These are phyloP conservation scores for Cyamopsis tetragonoloba DNA, from an alignment of 306 rosid species.

Conservation along the genomic window DNA sequence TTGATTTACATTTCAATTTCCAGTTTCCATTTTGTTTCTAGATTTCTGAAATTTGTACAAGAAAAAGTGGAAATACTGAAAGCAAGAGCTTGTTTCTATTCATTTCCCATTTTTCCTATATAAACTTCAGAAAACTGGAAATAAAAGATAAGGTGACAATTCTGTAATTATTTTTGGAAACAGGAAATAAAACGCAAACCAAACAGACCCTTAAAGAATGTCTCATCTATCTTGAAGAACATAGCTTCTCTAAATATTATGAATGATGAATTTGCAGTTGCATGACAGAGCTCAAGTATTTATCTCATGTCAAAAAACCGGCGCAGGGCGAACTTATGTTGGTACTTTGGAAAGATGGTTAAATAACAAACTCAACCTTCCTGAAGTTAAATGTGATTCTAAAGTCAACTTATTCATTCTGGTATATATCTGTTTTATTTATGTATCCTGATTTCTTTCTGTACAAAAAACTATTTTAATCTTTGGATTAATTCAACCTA, in stretches of 20 bases:
- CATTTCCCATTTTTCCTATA: too few species aligned
- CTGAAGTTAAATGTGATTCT: slow-evolving; percentile 48
- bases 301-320: slow-evolving; percentile 48
- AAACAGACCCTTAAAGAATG: too few species aligned
- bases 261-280: slow-evolving; percentile 50
- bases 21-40: too few species aligned
- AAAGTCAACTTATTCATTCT: slow-evolving; percentile 56
- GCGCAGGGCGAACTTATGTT: slow-evolving; percentile 54
- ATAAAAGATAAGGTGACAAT: too few species aligned
- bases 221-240: slow-evolving; percentile 16
- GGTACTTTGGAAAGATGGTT: slow-evolving; percentile 79
- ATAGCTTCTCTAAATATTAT: slow-evolving; percentile 18
- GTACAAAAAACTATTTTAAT: background rate
- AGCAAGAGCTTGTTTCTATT: too few species aligned
- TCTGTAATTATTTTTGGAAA: too few species aligned
- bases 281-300: slow-evolving; percentile 97
- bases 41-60: too few species aligned
- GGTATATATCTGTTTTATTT: slow-evolving; percentile 42
- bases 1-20: too few species aligned
- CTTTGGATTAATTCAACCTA: too few species aligned
- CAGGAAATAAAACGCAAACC: too few species aligned
- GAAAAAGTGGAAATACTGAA: too few species aligned
- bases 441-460: background rate
- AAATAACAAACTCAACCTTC: slow-evolving; percentile 56
- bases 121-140: too few species aligned